A percentile compares a stretch with the other conserved stretches of the same genome.
Evolutionary conservation across 148 eudicot genomes (phyloP).

Genomic region (Fagopyrum homotropicum): DNA sequence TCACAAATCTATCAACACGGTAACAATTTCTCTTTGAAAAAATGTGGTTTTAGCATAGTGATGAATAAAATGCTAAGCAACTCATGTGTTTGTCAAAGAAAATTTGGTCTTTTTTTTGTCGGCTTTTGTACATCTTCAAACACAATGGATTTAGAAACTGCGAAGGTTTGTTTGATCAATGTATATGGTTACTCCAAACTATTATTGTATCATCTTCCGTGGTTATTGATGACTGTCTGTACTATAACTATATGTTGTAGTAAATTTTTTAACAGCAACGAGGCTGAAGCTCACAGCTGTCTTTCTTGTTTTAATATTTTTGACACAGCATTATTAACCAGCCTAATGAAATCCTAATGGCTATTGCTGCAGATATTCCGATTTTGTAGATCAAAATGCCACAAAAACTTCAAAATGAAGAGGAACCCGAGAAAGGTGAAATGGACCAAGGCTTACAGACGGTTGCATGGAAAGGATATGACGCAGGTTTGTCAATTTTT

Average conservation of each 20-base stretch:
- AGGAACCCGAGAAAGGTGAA: constrained; percentile 93
- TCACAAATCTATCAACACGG: neutral
- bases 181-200: neutral
- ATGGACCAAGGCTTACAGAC: constrained; percentile 93
- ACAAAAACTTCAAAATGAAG: constrained; percentile 98
- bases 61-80: neutral
- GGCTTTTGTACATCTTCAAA: too few relatives aligned
- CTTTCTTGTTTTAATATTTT: neutral
- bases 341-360: neutral
- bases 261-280: too few relatives aligned
- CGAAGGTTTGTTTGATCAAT: neutral
- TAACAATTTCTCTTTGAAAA: neutral
- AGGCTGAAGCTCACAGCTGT: neutral
- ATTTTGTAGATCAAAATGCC: constrained; percentile 97
- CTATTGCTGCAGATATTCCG: constrained; percentile 56
- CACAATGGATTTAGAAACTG: neutral
- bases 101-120: neutral
- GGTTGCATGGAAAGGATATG: constrained; percentile 94
- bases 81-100: neutral
- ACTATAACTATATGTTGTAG: too few relatives aligned
- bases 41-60: neutral
- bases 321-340: neutral
- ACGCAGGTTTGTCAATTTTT: constrained; percentile 75
- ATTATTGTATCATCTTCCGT: too few relatives aligned
- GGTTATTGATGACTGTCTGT: too few relatives aligned